Base-by-base conservation (phyloP, 1,284 basidiomycete genomes). In the Xanthoconium separans region DNA sequence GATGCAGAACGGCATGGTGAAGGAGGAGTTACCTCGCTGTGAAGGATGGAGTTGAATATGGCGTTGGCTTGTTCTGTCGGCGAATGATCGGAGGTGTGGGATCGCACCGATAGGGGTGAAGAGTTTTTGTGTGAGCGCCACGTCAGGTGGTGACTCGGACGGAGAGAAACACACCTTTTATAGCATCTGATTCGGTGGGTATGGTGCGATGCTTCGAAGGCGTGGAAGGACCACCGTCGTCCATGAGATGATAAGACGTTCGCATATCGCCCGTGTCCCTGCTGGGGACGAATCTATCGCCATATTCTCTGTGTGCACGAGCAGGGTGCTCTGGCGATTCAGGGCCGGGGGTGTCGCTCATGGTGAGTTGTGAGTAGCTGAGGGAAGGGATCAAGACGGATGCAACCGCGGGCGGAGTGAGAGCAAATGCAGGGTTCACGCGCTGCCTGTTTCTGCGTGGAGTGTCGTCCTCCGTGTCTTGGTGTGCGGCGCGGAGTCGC, bases 281-380 rank as follows among this genome's bases (percentile, higher is more conserved):
- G 41, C 78, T 82, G 4, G 88, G 88, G 6, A 91, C 84, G 62
- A 90, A 91, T 29, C 88, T 77, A 69, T 90, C 88, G n/a, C 85
- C 87, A 62, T 90, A 89, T 44, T 85, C 83, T 59, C 74, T 77
- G 36, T 67, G 64, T 8, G 72, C 64, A 33, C 74, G 70, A 30
- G 70, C 56, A 13, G 50, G 57, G 30, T 80, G 78, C 22, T 73
- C 66, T 22, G 84, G 80, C 0, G 83, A 80, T 39, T 85, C 83
- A 27, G 82, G 78, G 27, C 66, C 74, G 40, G 76, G 74, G 51
- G 80, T 82, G 45, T 84, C 82, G 68, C 80, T 81, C 24, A 79
- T 79, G 13, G 76, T 77, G 29, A 77, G 73, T 50, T 76, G 73
- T 8, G 73, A 73, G 43, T 79, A 82, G 58, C 82, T 82, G 44